These are phyloP conservation scores for Leccinum truebloodii DNA, from an alignment of 768 basidiomycete genomes.

Conservation along the genomic window DNA sequence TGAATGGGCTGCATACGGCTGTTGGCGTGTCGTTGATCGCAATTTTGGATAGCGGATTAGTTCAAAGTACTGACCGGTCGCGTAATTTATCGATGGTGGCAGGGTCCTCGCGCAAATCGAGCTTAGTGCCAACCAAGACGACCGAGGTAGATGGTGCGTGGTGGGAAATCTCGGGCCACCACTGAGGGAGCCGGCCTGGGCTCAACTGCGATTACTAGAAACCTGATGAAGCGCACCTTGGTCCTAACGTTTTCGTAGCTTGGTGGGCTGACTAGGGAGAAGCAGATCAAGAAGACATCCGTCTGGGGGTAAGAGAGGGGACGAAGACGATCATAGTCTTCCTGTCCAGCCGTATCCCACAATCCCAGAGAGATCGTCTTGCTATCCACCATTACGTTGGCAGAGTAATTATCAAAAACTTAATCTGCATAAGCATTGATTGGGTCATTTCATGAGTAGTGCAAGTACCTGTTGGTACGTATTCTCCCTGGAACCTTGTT, in stretches of 20 bases:
- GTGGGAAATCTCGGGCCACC: constrained; percentile 97
- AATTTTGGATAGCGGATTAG: constrained; percentile 2
- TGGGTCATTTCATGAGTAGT: constrained; percentile 1
- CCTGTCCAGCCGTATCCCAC: constrained; percentile 99
- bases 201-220: constrained; percentile 2
- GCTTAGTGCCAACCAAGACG: constrained; percentile 94
- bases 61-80: constrained; percentile 63
- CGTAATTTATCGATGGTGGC: constrained; percentile 89
- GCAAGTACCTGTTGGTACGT: constrained; percentile 85
- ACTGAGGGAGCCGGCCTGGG: constrained; percentile 46
- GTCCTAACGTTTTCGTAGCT: constrained; percentile 99
- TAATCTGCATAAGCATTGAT: constrained; percentile 17
- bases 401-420: constrained; percentile 99
- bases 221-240: constrained; percentile 59
- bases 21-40: constrained; percentile 10
- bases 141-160: constrained; percentile 94
- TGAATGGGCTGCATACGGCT: constrained; percentile 95
- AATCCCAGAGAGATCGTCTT: constrained; percentile 97
- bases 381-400: constrained; percentile 98
- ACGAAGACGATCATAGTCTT: constrained; percentile 97
- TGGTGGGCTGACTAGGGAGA: constrained; percentile 96
- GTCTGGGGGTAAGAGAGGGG: constrained; percentile 99
- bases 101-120: constrained; percentile 95
- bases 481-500: constrained; percentile 70
- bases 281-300: constrained; percentile 99